Base-by-base conservation (phyloP, 2,329 filamentous ascomycete genomes). In the Botryotinia narcissicola region DNA sequence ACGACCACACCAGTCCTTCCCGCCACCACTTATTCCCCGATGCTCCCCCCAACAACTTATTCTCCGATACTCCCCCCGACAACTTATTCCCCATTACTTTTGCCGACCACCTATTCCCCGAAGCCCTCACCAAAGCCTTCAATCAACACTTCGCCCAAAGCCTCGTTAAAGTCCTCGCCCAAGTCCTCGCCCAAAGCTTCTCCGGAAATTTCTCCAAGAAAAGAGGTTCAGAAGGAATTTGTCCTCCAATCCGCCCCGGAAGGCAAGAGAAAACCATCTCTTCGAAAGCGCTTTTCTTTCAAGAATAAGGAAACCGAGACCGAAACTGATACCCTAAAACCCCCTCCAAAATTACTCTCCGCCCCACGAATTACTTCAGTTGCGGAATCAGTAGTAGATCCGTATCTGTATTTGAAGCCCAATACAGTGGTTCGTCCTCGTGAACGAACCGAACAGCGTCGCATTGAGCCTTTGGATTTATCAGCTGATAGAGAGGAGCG, bases 261-360 rank as follows among this genome's bases (percentile, higher is more conserved):
- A 75, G 67, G 77, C 22, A 73, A 62, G 14, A 73, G 75, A 67
- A 75, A 76, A 73, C 74, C 76, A 20, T 80, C 79, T 7, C 42
- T 80, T 29, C 75, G 79, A 67, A 75, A 81, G 63, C 78, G 79
- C 12, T 78, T 81, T 67, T 80, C 80, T 22, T 42, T 81, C 9
- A 78, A 77, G 64, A 75, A 75, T 14, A 80, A 79, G 74, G 77
- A 79, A 18, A 70, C 64, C 2, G 74, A 74, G 9, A 70, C 73
- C 4, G 75, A 78, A 62, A 54, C 73, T 3, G 75, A 78, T 66
- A 67, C 35, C 12, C 73, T 74, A 9, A 66, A 59, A n/a, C 37
- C 51, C 12, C 60, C 35, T 67, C 18, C 20, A 35, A 72, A 37
- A n/a, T 40, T 29, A 20, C 35, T 68, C 35, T 68, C 64, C 25